Conservation (phyloP, 164 flowering plant genomes). For the Vitis cinerea region DNA sequence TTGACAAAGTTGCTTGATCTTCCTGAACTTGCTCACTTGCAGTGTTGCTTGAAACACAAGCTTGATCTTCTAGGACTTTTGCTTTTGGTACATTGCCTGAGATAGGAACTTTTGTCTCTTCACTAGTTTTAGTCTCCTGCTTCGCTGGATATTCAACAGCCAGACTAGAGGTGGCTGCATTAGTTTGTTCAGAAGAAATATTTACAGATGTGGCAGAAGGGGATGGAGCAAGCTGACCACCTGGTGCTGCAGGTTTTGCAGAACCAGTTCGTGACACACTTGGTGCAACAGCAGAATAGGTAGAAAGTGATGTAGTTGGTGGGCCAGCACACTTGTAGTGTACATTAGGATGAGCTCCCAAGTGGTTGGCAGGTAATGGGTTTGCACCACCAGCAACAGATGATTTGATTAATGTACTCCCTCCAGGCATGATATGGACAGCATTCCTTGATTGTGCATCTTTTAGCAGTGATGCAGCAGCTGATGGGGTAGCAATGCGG, state of each 20-base stretch:
- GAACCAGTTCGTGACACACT: constrained; percentile 13
- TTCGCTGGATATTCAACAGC: constrained; percentile 3
- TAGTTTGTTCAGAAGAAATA: constrained; percentile 18
- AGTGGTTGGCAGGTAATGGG: constrained; percentile 22
- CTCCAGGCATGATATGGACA: constrained; percentile 59
- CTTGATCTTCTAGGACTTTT: constrained; percentile 13
- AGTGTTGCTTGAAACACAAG: constrained; percentile 1
- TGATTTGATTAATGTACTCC: constrained; percentile 39
- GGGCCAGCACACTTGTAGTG: constrained; percentile 42
- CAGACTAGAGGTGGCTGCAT: constrained; percentile 3
- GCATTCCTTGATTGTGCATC: constrained; percentile 69
- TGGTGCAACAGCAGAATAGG: constrained; percentile 14
- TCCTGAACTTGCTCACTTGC: constrained; percentile 6
- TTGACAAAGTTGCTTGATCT: constrained; percentile 11
- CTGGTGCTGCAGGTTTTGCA: constrained; percentile 16
- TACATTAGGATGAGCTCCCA: constrained; percentile 39
- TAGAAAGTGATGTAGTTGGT: constrained; percentile 24
- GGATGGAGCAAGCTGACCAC: constrained; percentile 15
- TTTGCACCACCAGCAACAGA: constrained; percentile 26
- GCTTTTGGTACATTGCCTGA: constrained; percentile 1
- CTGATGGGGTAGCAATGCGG: constrained; percentile 64
- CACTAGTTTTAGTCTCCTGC: constrained; percentile 16
- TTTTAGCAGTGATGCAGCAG: constrained; percentile 65
- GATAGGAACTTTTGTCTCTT: constrained; percentile 15
- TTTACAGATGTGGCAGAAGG: constrained; percentile 11